Base-by-base conservation (phyloP, 306 rosid species). In the Benincasa hispida region DNA sequence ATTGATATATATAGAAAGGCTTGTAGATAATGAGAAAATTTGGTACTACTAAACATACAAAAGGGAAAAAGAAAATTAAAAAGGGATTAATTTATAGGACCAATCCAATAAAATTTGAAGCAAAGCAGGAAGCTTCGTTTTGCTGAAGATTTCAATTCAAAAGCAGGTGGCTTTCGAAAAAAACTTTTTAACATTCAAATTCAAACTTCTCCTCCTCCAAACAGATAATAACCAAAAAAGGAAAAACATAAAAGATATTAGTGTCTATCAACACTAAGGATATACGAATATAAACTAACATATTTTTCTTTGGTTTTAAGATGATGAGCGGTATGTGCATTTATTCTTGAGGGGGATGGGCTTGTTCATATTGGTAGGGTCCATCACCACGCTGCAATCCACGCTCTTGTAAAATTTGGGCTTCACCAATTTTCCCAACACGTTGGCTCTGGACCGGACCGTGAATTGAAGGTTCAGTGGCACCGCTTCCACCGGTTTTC, bases 371-470 rank as follows among this genome's bases (percentile, higher is more conserved):
- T 85, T 87, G 74, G 86, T 89, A 8, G 96, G 89, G 77, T 91
- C 95, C 89, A 91, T 82, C 17, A 79, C 73, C 30, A 94, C 80
- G 0, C 61, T 74, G 81, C 98, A 94, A 24, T 83, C 85, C 14
- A 90, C 82, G 77, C 83, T 90, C 84, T 79, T 87, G 79, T 80
- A 76, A 87, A 94, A 94, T 84, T 81, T 94, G 3, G 92, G 94
- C 76, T 90, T 90, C 73, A 94, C 97, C 80, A 91, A 54, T 65
- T 82, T 78, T 2, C 98, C 97, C 88, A 94, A 78, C 17, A 91
- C 97, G 80, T 87, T 75, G 50, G 88, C 98, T 83, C 79, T 87
- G 2, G 95, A 86, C 72, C 87, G 81, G n/a, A 94, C 86, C 87
- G 79, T 76, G 79, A 94, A 82, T 56, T 41, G 78, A 54, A 94